Conservation (phyloP, 2,329 filamentous ascomycete genomes). For the Helminthosporium solani region DNA sequence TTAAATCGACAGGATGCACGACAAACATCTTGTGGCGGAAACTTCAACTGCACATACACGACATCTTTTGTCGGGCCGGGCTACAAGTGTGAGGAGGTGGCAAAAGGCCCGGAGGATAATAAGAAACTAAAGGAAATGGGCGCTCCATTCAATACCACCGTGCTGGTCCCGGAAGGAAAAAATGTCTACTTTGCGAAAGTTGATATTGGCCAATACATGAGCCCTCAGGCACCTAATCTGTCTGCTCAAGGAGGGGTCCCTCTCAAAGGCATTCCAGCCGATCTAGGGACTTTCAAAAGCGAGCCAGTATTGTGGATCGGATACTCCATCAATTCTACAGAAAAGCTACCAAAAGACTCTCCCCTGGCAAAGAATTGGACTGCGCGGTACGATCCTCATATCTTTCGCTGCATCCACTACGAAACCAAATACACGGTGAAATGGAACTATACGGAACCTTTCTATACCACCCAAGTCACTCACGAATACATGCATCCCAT, state of each 20-base stretch:
- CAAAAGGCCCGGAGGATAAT: conserved; percentile 21
- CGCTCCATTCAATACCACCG: conserved; percentile 36
- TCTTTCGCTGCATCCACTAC: conserved; percentile 37
- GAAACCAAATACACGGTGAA: conserved; percentile 37
- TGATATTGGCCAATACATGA: conserved; percentile 29
- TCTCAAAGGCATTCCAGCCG: conserved; percentile 15
- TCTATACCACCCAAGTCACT: conserved; percentile 21
- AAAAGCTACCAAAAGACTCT: conserved; percentile 19
- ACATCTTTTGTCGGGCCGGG: conserved; percentile 33
- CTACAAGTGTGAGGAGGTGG: conserved; percentile 35
- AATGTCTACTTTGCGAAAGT: conserved; percentile 34
- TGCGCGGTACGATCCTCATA: conserved; percentile 28
- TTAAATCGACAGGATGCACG: conserved; percentile 32
- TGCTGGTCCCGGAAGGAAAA: conserved; percentile 31
- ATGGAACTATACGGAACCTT: conserved; percentile 34
- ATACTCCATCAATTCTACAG: conserved; percentile 30
- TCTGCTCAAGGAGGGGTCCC: conserved; percentile 35
- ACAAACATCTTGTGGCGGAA: conserved; percentile 37
- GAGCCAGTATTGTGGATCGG: conserved; percentile 42
- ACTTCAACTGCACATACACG: conserved; percentile 38
- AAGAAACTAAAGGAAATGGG: conserved; percentile 20
- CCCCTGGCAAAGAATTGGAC: conserved; percentile 30
- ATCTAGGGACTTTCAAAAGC: conserved; percentile 33
- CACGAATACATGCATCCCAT: conserved; percentile 29
- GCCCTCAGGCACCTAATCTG: conserved; percentile 24